Percentiles rank a stretch among this genome's conserved stretches.
phyloP scores from a whole-genome alignment of 2,329 filamentous ascomycete species.

The Plenodomus biglobosus region DNA sequence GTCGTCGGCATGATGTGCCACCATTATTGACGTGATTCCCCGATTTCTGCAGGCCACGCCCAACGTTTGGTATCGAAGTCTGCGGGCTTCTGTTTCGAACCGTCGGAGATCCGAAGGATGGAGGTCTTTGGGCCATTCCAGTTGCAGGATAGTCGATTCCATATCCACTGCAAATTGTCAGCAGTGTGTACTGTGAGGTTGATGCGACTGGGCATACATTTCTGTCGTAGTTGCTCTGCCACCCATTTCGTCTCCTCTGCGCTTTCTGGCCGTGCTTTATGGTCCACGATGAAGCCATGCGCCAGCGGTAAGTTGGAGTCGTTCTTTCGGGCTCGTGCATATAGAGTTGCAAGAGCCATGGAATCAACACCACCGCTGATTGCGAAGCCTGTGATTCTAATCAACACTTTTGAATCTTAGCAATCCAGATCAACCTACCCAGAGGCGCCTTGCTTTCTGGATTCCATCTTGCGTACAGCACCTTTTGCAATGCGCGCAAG shows the following conservation, averaged over 20 bases:
- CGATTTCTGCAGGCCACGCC: conserved; percentile 60
- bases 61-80: conserved; percentile 70
- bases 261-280: conserved; percentile 59
- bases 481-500: conserved; percentile 12
- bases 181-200: background rate
- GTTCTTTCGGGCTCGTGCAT: conserved; percentile 43
- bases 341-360: conserved; percentile 88
- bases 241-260: conserved; percentile 57
- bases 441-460: conserved; percentile 4
- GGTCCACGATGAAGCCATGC: conserved; percentile 63
- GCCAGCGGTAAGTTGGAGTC: conserved; percentile 33
- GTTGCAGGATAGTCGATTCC: conserved; percentile 34
- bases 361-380: conserved; percentile 94
- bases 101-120: conserved; percentile 56
- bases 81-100: conserved; percentile 76
- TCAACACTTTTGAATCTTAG: conserved; percentile 6
- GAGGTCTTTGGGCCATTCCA: conserved; percentile 44
- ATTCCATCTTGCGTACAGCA: conserved; percentile 6
- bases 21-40: conserved; percentile 63
- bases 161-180: conserved; percentile 32
- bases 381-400: conserved; percentile 58
- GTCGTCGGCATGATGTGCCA: conserved; percentile 89
- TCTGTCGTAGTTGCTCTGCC: conserved; percentile 46
- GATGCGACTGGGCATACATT: conserved; percentile 43
- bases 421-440: conserved; percentile 13